Conservation (phyloP, 768 basidiomycete genomes). For the Russula virescens region DNA sequence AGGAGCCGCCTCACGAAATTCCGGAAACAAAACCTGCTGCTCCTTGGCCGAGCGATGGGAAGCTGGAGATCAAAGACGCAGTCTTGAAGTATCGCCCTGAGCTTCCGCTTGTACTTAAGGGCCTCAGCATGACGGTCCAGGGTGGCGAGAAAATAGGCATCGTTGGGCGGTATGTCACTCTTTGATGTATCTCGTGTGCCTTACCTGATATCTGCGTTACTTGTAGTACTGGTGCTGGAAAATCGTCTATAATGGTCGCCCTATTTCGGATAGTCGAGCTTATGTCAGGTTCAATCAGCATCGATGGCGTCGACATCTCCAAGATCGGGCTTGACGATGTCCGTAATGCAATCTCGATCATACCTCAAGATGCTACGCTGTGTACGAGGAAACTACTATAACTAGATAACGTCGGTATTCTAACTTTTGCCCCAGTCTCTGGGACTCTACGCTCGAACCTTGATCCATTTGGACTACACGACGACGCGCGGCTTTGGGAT, state of each 20-base stretch:
- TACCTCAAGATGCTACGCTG: constrained; percentile 68
- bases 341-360: constrained; percentile 63
- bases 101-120: constrained; percentile 84
- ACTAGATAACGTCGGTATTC: constrained; percentile 28
- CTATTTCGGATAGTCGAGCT: constrained; percentile 83
- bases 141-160: constrained; percentile 91
- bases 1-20: constrained; percentile 69
- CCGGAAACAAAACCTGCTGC: constrained; percentile 52
- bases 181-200: constrained; percentile 2
- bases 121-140: constrained; percentile 60
- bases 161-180: constrained; percentile 51
- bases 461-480: constrained; percentile 79
- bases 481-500: constrained; percentile 82
- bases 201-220: neutral
- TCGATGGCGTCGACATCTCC: constrained; percentile 84
- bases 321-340: constrained; percentile 72
- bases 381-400: constrained; percentile 40
- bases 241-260: constrained; percentile 85
- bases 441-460: constrained; percentile 83
- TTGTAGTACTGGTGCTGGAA: constrained; percentile 70
- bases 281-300: constrained; percentile 61
- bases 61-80: constrained; percentile 68
- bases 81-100: constrained; percentile 81
- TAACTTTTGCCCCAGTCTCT: constrained; percentile 44
- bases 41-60: constrained; percentile 72